Evolutionary conservation across 257 asterid genomes (phyloP).

Genomic region (Solanum paucissectum): DNA sequence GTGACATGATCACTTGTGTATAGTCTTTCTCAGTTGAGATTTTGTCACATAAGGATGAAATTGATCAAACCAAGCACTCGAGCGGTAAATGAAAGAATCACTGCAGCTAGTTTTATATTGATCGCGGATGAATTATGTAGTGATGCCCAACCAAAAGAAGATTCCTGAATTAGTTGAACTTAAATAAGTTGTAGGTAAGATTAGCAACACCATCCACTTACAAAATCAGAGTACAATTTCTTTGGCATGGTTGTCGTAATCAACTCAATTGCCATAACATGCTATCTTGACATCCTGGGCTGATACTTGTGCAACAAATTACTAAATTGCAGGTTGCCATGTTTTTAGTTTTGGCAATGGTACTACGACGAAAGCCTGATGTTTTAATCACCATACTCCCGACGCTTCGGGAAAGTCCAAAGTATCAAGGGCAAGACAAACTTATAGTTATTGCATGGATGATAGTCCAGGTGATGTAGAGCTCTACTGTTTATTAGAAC

Average conservation of each 20-base stretch:
- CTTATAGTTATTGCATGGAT: constrained; percentile 63
- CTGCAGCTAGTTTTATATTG: neutral
- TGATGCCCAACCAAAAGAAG: neutral
- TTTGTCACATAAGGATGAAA: neutral
- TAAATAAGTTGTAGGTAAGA: neutral
- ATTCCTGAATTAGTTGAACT: neutral
- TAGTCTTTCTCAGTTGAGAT: neutral
- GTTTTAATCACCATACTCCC: constrained; percentile 42
- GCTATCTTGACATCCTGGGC: neutral
- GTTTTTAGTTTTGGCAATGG: constrained; percentile 56
- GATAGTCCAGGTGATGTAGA: constrained; percentile 48
- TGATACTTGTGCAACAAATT: neutral
- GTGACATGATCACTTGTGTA: neutral
- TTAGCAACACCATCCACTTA: neutral
- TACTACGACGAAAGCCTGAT: constrained; percentile 72
- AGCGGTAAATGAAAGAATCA: neutral
- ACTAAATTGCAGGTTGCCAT: constrained; percentile 59
- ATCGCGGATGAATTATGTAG: neutral
- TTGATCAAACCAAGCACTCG: neutral
- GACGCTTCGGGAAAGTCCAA: constrained; percentile 40
- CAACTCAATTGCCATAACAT: neutral
- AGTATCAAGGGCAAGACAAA: constrained; percentile 76
- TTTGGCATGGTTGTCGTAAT: neutral
- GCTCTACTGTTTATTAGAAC: neutral
- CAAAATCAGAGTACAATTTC: neutral